These are phyloP conservation scores for Globisporangium spinosum DNA, from an alignment of 352 stramenopile species.

Conservation along the genomic window DNA sequence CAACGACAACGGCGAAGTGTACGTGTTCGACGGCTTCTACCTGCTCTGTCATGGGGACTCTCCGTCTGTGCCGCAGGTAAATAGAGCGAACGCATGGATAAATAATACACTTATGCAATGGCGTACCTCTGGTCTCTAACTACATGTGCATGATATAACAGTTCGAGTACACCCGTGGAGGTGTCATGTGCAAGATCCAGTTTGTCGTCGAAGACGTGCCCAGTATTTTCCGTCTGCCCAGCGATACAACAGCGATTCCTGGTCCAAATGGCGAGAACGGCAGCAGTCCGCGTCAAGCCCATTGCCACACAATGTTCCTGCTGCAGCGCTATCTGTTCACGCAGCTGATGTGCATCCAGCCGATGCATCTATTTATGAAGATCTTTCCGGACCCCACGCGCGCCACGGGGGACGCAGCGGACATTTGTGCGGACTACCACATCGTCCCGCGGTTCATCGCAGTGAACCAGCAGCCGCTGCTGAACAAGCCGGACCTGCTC, in stretches of 20 bases:
- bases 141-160: conserved; percentile 19
- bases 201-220: conserved; percentile 68
- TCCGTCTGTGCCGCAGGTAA: conserved; percentile 54
- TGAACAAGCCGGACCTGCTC: conserved; percentile 61
- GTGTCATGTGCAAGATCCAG: conserved; percentile 74
- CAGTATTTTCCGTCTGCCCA: conserved; percentile 30
- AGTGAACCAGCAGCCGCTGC: conserved; percentile 50
- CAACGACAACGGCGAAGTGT: conserved; percentile 51
- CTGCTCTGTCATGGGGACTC: conserved; percentile 67
- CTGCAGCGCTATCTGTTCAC: conserved; percentile 78
- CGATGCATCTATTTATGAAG: conserved; percentile 62
- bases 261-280: conserved; percentile 14
- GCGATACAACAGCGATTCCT: conserved; percentile 20
- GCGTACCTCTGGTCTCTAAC: neutral
- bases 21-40: conserved; percentile 87
- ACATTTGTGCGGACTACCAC: conserved; percentile 77
- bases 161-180: conserved; percentile 81
- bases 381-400: conserved; percentile 51
- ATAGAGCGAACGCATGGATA: neutral
- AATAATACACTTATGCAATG: neutral
- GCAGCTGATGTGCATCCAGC: conserved; percentile 70
- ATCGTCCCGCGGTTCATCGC: conserved; percentile 81
- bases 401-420: conserved; percentile 46
- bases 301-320: conserved; percentile 56
- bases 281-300: conserved; percentile 23